Evolutionary conservation across 208 protist genomes (phyloP), one percentile per base, ranked within the genome.

Genomic region (Trypanosoma conorhini): DNA sequence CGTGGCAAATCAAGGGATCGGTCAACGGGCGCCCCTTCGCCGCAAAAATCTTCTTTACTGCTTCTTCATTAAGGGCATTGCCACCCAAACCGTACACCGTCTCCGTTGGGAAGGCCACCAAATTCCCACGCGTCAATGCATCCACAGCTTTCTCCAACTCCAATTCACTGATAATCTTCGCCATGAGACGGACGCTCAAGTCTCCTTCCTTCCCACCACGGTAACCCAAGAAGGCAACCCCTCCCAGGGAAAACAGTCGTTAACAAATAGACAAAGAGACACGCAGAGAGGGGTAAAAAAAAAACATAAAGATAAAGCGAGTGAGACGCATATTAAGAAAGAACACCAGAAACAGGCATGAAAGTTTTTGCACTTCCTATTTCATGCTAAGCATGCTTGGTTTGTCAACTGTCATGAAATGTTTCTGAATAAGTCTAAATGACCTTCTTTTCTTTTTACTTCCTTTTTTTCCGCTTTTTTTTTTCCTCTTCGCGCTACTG

Each of bases 31-130:
- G 81, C 0, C 97, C 97, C 71, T 99, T 99, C 22, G 98, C 97
- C 13, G 65, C 68, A 83, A 98, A 99, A 55, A 99, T 98, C 17
- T 85, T 75, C 30, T 70, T 67, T 7, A 95, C 87, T 8, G 98
- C 93, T 8, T 70, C 70, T 50, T 87, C 92, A 63, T 90, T 74
- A 17, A 97, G 74, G 3, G 98, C 98, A 71, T 98, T 95, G 15
- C 97, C 97, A 13, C 98, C 98, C 0, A 99, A 80, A 13, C 98
- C 98, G 76, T 99, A 99, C n/a, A 99, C 98, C 8, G 98, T 99
- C 79, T 99, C 98, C 0, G 98, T 99, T 7, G 98, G 98, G 65
- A 99, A 98, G 26, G 97, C 88, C 19, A 99, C 98, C 0, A 99
- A 79, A 31, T 83, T 77, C 21, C 88, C 90, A 33, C 62, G 33